Base-by-base conservation (phyloP, 2,329 filamentous ascomycete species). In the Fusarium nodosum region DNA sequence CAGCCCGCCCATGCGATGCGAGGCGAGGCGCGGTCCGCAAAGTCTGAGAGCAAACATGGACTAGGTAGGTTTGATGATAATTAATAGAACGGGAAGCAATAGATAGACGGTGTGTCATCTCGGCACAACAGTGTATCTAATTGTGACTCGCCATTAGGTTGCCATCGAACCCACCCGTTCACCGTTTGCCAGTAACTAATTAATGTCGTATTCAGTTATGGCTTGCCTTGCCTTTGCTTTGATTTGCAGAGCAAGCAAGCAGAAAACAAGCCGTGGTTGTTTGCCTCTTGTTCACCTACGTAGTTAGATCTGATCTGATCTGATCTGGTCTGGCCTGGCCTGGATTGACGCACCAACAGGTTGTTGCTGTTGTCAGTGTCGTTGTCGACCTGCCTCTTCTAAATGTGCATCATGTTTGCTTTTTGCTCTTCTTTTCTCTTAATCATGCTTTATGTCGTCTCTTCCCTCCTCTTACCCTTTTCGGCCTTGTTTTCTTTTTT, bases 1-100 rank as follows among this genome's bases (percentile, higher is more conserved):
- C 70, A 69, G 47, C 54, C 60, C 36, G 42, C 33, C 34, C 38
- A 52, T 52, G 47, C 44, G 58, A 56, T 56, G 45, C 41, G 52
- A 38, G 55, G 53, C 45, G 38, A 66, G 53, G 55, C 60, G 61
- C 68, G 66, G 70, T 66, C 59, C 53, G 61, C 54, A 52, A 57
- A 55, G 44, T 50, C 55, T 62, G 60, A 50, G 55, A 52, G 56
- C 33, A 61, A 60, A 57, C 64, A 53, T 70, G 45, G 52, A 53
- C 36, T 33, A 47, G 56, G 41, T 22, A 47, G 50, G 33, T 33
- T 39, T 45, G 20, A 28, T 45, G 41, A 33, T 26, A 24, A 39
- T 39, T 52, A 39, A 41, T 20, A 41, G n/a, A 52, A 50, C 47
- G 18, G 16, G n/a, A 28, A 26, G 22, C 24, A 44, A 28, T 20